A percentile compares a stretch with the other conserved stretches of the same genome.
Conservation (phyloP, 2,329 filamentous ascomycete genomes). For the Xylariomycetidae sp. region DNA sequence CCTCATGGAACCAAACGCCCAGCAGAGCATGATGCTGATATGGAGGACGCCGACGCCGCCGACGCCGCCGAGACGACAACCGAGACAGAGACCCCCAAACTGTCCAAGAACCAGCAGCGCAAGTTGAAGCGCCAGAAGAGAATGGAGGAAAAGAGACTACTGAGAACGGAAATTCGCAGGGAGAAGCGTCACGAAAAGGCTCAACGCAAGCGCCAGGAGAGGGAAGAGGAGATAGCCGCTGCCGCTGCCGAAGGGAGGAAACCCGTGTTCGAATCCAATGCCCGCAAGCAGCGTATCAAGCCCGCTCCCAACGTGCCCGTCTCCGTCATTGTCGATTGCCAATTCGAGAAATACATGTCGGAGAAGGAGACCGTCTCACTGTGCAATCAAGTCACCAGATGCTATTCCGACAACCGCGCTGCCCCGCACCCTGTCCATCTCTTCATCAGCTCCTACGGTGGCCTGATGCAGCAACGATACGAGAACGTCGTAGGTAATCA, state of each 20-base stretch:
- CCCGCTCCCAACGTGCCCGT: slow-evolving; percentile 56
- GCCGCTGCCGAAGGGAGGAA: slow-evolving; percentile 37
- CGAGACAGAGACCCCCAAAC: slow-evolving; percentile 11
- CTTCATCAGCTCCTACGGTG: slow-evolving; percentile 71
- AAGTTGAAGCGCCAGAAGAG: slow-evolving; percentile 64
- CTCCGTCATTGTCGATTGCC: slow-evolving; percentile 81
- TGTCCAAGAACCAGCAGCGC: slow-evolving; percentile 86
- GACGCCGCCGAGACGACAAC: slow-evolving; percentile 1
- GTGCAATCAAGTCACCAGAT: slow-evolving; percentile 74
- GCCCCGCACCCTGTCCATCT: slow-evolving; percentile 64
- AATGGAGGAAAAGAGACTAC: slow-evolving; percentile 68
- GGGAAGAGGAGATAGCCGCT: slow-evolving; percentile 42
- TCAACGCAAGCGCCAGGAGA: slow-evolving; percentile 43
- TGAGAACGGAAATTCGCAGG: slow-evolving; percentile 51
- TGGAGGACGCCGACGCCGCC: slow-evolving; percentile 56
- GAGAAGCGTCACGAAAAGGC: slow-evolving; percentile 46
- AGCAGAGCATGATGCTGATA: slow-evolving; percentile 46
- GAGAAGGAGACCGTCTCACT: slow-evolving; percentile 82
- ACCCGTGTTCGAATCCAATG: slow-evolving; percentile 29
- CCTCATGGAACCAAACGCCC: slow-evolving; percentile 23
- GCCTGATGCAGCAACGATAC: slow-evolving; percentile 70
- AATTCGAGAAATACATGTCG: slow-evolving; percentile 85
- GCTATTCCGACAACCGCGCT: slow-evolving; percentile 80
- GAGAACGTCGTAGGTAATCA: slow-evolving; percentile 66
- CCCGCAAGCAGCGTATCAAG: slow-evolving; percentile 27